Percentiles rank a stretch among this genome's conserved stretches.
Evolutionary conservation across 345 rosid genomes (phyloP).

Genomic region (Euclidium syriacum): DNA sequence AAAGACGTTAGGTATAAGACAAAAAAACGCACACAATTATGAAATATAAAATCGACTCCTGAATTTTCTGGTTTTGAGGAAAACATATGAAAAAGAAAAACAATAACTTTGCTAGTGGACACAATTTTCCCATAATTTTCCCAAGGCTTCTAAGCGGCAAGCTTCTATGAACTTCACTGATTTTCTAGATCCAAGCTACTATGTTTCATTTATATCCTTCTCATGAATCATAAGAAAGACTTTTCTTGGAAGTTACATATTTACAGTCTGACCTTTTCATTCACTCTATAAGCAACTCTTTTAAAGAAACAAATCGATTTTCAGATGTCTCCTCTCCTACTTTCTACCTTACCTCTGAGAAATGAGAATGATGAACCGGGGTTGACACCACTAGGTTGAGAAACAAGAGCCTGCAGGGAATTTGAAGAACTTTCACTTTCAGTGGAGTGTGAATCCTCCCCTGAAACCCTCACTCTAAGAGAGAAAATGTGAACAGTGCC

Average conservation of each 20-base stretch:
- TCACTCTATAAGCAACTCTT: not conserved
- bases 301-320: not conserved
- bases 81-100: not conserved
- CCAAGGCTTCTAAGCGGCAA: not conserved
- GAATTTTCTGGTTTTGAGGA: not conserved
- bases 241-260: not conserved
- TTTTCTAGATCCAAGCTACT: not conserved
- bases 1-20: not conserved
- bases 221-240: not conserved
- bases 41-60: not conserved
- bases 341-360: conserved; percentile 57
- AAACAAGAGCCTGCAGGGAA: conserved; percentile 57
- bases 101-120: not conserved
- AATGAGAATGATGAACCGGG: conserved; percentile 81
- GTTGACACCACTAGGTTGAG: conserved; percentile 67
- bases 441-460: conserved; percentile 54
- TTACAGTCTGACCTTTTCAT: not conserved
- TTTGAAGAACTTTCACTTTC: conserved; percentile 55
- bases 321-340: not conserved
- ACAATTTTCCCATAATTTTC: not conserved
- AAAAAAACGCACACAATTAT: not conserved
- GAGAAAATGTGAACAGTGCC: conserved; percentile 84
- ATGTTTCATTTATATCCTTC: not conserved
- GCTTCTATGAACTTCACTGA: not conserved
- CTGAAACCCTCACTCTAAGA: conserved; percentile 74